phyloP scores from a whole-genome alignment of 257 asterid species.

The Rehmannia glutinosa region DNA sequence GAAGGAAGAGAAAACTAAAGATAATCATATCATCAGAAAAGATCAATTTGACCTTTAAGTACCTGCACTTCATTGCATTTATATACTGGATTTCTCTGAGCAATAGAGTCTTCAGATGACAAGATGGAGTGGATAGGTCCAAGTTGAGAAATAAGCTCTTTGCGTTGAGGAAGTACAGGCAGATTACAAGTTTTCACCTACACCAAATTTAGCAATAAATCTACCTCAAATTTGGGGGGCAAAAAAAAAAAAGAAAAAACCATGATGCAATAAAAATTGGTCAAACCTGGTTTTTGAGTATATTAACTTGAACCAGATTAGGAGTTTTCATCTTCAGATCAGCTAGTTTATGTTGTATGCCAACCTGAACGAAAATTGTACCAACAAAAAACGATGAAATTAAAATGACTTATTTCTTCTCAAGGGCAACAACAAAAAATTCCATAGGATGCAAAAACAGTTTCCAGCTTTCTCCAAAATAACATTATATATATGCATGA shows the following conservation, averaged over 20 bases:
- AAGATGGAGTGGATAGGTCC: conserved; percentile 59
- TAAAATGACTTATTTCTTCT: neutral
- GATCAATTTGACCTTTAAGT: neutral
- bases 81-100: conserved; percentile 66
- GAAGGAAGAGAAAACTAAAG: neutral
- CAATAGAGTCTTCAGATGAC: conserved; percentile 40
- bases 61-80: conserved; percentile 89
- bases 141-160: conserved; percentile 64
- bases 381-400: neutral
- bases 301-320: conserved; percentile 61
- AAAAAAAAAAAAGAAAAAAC: neutral
- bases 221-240: too few species aligned
- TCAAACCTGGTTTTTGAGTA: conserved; percentile 61
- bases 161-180: conserved; percentile 67
- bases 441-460: neutral
- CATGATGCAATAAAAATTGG: conserved; percentile 4
- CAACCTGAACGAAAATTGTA: conserved; percentile 54
- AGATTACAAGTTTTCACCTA: conserved; percentile 66
- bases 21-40: neutral
- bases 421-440: neutral
- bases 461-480: neutral
- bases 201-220: neutral
- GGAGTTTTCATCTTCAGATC: conserved; percentile 58
- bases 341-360: conserved; percentile 59
- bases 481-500: neutral